phyloP scores from a whole-genome alignment of 106 monocot genomes.

The Phalaenopsis aphrodite region DNA sequence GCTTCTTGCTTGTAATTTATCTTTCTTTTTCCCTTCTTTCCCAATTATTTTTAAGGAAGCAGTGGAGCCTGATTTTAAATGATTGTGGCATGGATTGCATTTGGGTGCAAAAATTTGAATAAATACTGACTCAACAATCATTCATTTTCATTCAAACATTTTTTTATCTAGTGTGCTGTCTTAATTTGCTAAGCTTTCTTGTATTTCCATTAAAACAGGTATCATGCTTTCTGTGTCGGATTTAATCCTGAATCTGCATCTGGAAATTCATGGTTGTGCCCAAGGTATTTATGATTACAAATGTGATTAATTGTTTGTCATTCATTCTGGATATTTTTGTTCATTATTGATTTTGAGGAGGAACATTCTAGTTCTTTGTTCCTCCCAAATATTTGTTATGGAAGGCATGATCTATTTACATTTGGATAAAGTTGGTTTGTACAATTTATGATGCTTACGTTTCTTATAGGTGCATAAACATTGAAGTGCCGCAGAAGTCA shows the following conservation, averaged over 20 bases:
- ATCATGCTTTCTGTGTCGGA: slow-evolving; percentile 92
- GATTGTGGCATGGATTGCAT: background rate
- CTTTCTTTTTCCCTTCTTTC: background rate
- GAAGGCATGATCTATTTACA: background rate
- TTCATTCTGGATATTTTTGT: background rate
- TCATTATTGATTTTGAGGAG: background rate
- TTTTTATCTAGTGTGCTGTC: background rate
- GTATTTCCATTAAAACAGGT: slow-evolving; percentile 36
- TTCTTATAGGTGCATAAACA: slow-evolving; percentile 45
- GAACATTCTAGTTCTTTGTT: background rate
- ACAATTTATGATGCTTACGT: background rate
- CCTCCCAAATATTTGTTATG: background rate
- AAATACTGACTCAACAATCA: background rate
- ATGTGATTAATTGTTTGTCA: background rate
- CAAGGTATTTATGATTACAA: slow-evolving; percentile 40
- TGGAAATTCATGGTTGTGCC: slow-evolving; percentile 80
- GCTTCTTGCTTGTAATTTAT: background rate
- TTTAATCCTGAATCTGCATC: slow-evolving; percentile 55
- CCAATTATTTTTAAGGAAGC: background rate
- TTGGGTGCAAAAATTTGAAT: background rate
- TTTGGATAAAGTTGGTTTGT: background rate
- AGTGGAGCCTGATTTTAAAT: background rate
- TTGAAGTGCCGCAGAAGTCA: slow-evolving; percentile 16
- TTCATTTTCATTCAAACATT: background rate
- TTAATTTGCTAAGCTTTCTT: background rate